Base-by-base conservation (phyloP, 306 rosid species). In the Corylus heterophylla region DNA sequence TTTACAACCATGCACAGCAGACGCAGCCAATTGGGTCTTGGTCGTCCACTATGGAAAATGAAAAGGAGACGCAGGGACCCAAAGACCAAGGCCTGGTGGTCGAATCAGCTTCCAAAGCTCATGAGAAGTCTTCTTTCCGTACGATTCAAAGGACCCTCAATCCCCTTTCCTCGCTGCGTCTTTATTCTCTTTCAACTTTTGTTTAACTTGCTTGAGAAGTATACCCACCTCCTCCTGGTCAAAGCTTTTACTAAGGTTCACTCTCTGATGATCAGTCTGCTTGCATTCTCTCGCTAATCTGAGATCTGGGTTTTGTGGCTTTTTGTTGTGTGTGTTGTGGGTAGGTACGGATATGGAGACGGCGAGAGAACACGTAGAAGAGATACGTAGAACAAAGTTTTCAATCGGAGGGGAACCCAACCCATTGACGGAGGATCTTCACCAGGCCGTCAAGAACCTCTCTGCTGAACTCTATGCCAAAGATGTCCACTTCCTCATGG, bases 401-500 rank as follows among this genome's bases (percentile, higher is more conserved):
- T 90, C 85, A 1, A 93, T 93, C 14, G 96, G 97, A 20, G 90
- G 84, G 0, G 62, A 55, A 1, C 62, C 39, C 2, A 88, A 86
- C 59, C 90, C 91, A 1, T 68, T 89, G 16, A 64, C 82, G 8
- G 85, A 77, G 63, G 92, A 89, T 45, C 84, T 89, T 39, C 96
- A 90, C 56, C 91, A 88, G 59, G 90, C 94, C 0, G 87, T 88
- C 0, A 86, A 75, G 78, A 81, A 85, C 71, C 90, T 90, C 54
- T 89, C 91, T 0, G 91, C 89, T 0, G 91, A 93, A 29, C 92
- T 93, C 22, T 93, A 93, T 73, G 85, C 93, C 45, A 90, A 85
- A 63, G 92, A 88, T 55, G 92, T 90, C 47, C 96, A 92, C 78
- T 92, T 93, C 49, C 89, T 90, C 20, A 89, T 93, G 97, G 97